Conservation (phyloP, 306 rosid genomes). For the Vicia faba region DNA sequence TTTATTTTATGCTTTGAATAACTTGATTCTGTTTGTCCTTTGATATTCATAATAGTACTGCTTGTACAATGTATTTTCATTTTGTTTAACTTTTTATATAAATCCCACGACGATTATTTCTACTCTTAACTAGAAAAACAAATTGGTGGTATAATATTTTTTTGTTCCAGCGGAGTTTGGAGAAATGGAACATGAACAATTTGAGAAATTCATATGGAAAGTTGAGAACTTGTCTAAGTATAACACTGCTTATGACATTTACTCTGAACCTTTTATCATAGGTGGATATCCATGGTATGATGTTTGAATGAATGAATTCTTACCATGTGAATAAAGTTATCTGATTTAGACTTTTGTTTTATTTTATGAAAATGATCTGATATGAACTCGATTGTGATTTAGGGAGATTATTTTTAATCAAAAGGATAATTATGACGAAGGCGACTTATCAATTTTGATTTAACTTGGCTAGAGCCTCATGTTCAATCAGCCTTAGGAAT, state of each 20-base stretch:
- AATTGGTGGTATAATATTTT: too few species aligned
- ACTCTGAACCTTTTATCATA: conserved; percentile 27
- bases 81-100: too few species aligned
- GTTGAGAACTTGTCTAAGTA: too few species aligned
- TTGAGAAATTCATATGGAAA: not conserved
- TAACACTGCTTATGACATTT: not conserved
- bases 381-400: not conserved
- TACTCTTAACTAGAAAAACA: too few species aligned
- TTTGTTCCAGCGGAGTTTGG: too few species aligned
- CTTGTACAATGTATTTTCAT: too few species aligned
- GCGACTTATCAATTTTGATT: conserved; percentile 35
- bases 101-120: too few species aligned
- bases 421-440: too few species aligned
- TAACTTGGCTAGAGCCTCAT: conserved; percentile 40
- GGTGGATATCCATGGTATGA: conserved; percentile 34
- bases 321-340: not conserved
- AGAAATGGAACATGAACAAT: not conserved
- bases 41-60: too few species aligned
- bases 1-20: too few species aligned
- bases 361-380: not conserved
- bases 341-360: too few species aligned
- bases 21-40: too few species aligned
- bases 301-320: not conserved
- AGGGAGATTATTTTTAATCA: not conserved
- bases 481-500: conserved; percentile 38